A percentile compares a stretch with the other conserved stretches of the same genome.
These are phyloP conservation scores for Lactarius sp. DNA, from an alignment of 768 basidiomycete species.

Conservation along the genomic window DNA sequence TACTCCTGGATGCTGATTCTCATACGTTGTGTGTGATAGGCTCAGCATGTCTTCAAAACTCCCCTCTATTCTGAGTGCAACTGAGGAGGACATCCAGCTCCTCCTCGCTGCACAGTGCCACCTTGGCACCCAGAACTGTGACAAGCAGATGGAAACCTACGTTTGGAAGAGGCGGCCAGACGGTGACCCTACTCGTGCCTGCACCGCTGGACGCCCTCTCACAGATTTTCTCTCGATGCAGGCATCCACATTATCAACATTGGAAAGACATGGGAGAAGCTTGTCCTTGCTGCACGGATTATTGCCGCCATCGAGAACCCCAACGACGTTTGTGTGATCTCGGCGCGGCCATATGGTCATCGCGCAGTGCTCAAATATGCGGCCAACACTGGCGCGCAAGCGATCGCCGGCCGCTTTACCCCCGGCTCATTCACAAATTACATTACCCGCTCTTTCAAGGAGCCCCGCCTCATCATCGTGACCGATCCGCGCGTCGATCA, in stretches of 20 bases:
- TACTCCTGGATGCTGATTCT: constrained; percentile 37
- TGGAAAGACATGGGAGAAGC: constrained; percentile 99
- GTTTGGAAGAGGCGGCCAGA: constrained; percentile 96
- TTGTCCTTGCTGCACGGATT: constrained; percentile 95
- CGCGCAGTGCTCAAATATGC: constrained; percentile 99
- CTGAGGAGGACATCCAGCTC: constrained; percentile 96
- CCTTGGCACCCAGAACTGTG: constrained; percentile 98
- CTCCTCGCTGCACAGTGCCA: constrained; percentile 94
- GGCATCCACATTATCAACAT: constrained; percentile 97
- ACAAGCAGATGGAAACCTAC: constrained; percentile 98
- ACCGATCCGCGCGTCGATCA: constrained; percentile 99
- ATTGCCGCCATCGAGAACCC: constrained; percentile 98
- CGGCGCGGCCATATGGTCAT: constrained; percentile 97
- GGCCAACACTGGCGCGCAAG: constrained; percentile 95
- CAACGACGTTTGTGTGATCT: constrained; percentile 96
- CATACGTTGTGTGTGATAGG: constrained; percentile 29
- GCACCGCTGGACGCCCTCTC: constrained; percentile 1
- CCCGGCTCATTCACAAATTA: constrained; percentile 99
- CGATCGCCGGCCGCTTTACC: constrained; percentile 98
- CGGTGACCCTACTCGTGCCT: constrained; percentile 52
- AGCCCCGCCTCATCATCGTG: constrained; percentile 96
- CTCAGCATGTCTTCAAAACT: constrained; percentile 77
- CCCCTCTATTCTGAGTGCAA: constrained; percentile 87
- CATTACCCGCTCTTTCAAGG: constrained; percentile 99
- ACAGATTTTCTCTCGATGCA: constrained; percentile 33